These are phyloP conservation scores for Starmerella ratchasimensis DNA, from an alignment of 805 yeast genomes.

Conservation along the genomic window DNA sequence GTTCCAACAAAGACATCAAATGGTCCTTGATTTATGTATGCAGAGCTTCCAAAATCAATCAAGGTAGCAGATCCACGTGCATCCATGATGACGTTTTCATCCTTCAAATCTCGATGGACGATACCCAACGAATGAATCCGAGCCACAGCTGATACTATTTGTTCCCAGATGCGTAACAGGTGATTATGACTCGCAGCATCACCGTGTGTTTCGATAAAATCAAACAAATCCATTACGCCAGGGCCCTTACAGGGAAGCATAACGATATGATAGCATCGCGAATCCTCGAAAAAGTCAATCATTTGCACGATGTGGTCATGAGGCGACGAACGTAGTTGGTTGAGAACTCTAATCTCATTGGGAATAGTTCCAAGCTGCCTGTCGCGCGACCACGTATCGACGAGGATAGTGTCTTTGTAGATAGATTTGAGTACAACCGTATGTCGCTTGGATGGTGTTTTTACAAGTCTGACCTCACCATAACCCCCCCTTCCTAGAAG, in stretches of 20 bases:
- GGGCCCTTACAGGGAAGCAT: conserved; percentile 71
- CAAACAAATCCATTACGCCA: conserved; percentile 88
- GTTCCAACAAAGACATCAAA: conserved; percentile 97
- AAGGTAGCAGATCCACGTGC: conserved; percentile 60
- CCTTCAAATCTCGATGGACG: conserved; percentile 89
- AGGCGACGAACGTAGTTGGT: conserved; percentile 51
- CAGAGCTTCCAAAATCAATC: conserved; percentile 93
- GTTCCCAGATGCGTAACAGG: conserved; percentile 27
- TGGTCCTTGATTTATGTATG: conserved; percentile 80
- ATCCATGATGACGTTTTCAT: conserved; percentile 84
- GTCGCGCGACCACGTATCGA: conserved; percentile 96
- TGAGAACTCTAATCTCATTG: conserved; percentile 88
- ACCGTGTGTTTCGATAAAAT: conserved; percentile 49
- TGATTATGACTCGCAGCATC: background rate
- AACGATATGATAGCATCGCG: conserved; percentile 75
- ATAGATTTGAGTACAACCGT: conserved; percentile 72
- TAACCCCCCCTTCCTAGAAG: conserved; percentile 94
- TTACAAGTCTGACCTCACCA: conserved; percentile 71
- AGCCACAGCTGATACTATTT: conserved; percentile 60
- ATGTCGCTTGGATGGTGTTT: conserved; percentile 36
- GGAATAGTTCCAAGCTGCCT: conserved; percentile 85
- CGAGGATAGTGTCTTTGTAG: conserved; percentile 80
- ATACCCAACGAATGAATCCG: conserved; percentile 75
- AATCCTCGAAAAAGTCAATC: conserved; percentile 87
- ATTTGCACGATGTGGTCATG: conserved; percentile 80